phyloP scores from a whole-genome alignment of 176 grass and related monocot species.

The Aegilops bicornis region DNA sequence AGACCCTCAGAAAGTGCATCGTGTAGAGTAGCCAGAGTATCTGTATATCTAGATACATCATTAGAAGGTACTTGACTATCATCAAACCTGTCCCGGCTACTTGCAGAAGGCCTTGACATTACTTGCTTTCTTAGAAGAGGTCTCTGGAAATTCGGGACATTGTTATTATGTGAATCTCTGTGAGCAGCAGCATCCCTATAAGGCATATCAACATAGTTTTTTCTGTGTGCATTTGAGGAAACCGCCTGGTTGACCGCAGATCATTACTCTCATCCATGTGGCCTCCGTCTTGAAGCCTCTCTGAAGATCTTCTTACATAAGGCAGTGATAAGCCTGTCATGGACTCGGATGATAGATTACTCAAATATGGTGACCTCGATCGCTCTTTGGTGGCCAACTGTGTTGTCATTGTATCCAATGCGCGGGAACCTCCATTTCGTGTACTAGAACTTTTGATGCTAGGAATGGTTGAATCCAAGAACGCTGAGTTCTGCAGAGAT shows the following conservation, averaged over 20 bases:
- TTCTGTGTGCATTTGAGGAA: constrained; percentile 65
- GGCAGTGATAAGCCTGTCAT: constrained; percentile 64
- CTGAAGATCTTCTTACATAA: constrained; percentile 75
- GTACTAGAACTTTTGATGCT: constrained; percentile 44
- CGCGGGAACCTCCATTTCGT: constrained; percentile 74
- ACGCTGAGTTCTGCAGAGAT: constrained; percentile 57
- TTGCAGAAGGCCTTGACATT: constrained; percentile 72
- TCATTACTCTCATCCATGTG: constrained; percentile 58
- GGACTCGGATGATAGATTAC: constrained; percentile 55
- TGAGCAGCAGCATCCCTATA: constrained; percentile 60
- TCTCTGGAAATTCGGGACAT: constrained; percentile 95
- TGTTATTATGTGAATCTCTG: constrained; percentile 69
- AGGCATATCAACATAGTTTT: constrained; percentile 64
- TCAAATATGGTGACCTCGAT: constrained; percentile 76
- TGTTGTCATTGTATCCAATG: constrained; percentile 53
- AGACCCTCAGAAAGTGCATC: constrained; percentile 95
- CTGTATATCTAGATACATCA: constrained; percentile 73
- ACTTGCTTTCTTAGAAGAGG: constrained; percentile 97
- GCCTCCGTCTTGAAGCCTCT: constrained; percentile 60
- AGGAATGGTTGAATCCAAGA: constrained; percentile 71
- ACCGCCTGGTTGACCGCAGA: constrained; percentile 49
- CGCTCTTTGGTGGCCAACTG: constrained; percentile 59
- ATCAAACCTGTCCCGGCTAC: constrained; percentile 70
- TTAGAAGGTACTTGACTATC: constrained; percentile 55
- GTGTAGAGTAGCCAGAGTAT: constrained; percentile 71